Evolutionary conservation across 2,329 filamentous ascomycete genomes (phyloP), one percentile per base, ranked within the genome.

Genomic region (Cyanodermella asteris): DNA sequence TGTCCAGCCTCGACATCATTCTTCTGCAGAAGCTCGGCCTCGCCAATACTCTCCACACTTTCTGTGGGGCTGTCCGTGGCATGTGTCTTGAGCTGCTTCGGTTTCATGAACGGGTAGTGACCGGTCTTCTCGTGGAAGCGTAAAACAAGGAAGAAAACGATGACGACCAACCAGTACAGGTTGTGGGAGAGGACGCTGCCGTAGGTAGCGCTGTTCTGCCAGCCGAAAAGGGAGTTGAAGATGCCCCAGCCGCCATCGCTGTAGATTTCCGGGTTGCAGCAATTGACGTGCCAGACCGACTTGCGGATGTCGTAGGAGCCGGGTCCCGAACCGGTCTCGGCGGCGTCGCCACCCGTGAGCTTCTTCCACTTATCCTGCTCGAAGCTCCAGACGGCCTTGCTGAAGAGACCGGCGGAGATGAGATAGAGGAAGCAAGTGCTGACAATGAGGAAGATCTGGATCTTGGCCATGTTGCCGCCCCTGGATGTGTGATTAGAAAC

Each of bases 111-210:
- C 15, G 59, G 57, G 36, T 47, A 51, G 31, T 51, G 52, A 4
- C 58, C 59, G 6, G 51, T 54, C 29, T 46, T 50, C 50, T 87
- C 77, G 33, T 61, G 61, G 50, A 66, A 77, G 20, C 71, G 59
- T 56, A 84, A 59, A 17, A 52, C 35, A 9, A 66, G 31, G 42
- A 84, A 76, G 5, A 59, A 60, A 10, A 56, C 31, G 28, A 81
- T 78, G 35, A 78, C 59, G 6, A 55, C 56, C 25, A 87, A 49
- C 81, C 80, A 91, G 53, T 91, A 91, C 10, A 84, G 30, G 43
- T 87, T 90, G 53, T 91, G 91, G 2, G 74, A 70, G 33, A 91
- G 68, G 34, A 91, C 73, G 1, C 76, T 82, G 25, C 80, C 78
- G 38, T 84, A 81, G 2, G 80, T 90, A 5, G 76, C 81, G 8